Conservation (phyloP, 1,284 basidiomycete genomes). For the Cutaneotrichosporon arboriforme region DNA sequence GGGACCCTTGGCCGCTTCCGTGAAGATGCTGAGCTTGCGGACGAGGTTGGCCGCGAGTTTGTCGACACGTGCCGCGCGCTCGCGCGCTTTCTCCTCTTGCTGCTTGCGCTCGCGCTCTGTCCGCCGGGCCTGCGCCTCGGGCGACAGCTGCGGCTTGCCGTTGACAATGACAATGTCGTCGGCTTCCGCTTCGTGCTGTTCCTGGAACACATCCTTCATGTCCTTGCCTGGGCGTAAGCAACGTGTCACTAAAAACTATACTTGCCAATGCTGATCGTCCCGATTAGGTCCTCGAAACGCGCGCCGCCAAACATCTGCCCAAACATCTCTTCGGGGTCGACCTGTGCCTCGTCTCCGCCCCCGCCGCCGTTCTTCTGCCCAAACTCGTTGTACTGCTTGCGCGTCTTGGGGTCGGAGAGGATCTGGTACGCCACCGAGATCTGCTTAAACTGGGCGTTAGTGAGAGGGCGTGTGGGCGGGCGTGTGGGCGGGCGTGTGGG, state of each 20-base stretch:
- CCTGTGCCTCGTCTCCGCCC: slow-evolving; percentile 39
- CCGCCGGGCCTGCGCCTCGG: slow-evolving; percentile 74
- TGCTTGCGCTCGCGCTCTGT: slow-evolving; percentile 67
- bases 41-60: slow-evolving; percentile 78
- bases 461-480: background rate
- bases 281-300: slow-evolving; percentile 52
- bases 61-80: slow-evolving; percentile 69
- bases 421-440: slow-evolving; percentile 81
- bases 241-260: background rate
- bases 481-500: background rate
- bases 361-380: slow-evolving; percentile 49
- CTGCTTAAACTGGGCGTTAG: slow-evolving; percentile 59
- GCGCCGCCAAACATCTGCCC: slow-evolving; percentile 74
- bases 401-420: slow-evolving; percentile 74
- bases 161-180: slow-evolving; percentile 37
- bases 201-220: slow-evolving; percentile 96
- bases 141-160: slow-evolving; percentile 56
- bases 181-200: slow-evolving; percentile 65
- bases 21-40: slow-evolving; percentile 84
- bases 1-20: slow-evolving; percentile 72
- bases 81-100: slow-evolving; percentile 71
- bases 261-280: slow-evolving; percentile 49
- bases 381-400: slow-evolving; percentile 88
- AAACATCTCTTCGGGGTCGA: slow-evolving; percentile 82
- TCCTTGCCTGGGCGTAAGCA: slow-evolving; percentile 64